Conservation (phyloP, 2,329 filamentous ascomycete genomes). For the Balansia obtecta region DNA sequence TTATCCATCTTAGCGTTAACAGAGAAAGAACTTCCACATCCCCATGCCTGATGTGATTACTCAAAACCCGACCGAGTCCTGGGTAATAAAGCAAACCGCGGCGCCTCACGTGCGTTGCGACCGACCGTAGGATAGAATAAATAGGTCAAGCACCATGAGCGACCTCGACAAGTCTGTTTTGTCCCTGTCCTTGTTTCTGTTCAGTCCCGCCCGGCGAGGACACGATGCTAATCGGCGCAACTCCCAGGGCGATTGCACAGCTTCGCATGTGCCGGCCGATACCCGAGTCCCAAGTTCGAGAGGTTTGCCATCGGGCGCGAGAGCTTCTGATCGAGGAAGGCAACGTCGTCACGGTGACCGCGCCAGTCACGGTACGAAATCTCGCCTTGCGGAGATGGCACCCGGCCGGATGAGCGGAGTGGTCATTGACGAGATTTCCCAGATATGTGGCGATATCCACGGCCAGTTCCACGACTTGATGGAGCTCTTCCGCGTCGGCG, state of each 20-base stretch:
- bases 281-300: conserved; percentile 86
- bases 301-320: conserved; percentile 92
- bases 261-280: conserved; percentile 93
- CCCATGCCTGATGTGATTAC: conserved; percentile 13
- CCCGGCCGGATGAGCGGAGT: background rate
- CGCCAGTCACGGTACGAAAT: conserved; percentile 69
- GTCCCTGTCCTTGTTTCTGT: no score
- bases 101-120: conserved; percentile 6
- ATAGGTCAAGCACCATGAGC: conserved; percentile 51
- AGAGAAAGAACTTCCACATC: background rate
- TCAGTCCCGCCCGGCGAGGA: no score
- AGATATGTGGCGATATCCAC: conserved; percentile 95
- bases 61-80: conserved; percentile 4
- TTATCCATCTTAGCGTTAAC: background rate
- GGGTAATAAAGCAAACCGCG: conserved; percentile 11
- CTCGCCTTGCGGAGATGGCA: background rate
- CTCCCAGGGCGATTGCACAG: conserved; percentile 74
- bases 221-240: background rate
- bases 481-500: conserved; percentile 90
- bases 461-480: conserved; percentile 95
- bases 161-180: conserved; percentile 72
- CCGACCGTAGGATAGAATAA: background rate
- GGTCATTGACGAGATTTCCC: background rate
- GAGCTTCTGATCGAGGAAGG: conserved; percentile 95
- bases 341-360: conserved; percentile 90